Percentiles rank a stretch among this genome's conserved stretches.
These are phyloP conservation scores for Galeopsis tetrahit DNA, from an alignment of 257 asterid genomes.

Conservation along the genomic window DNA sequence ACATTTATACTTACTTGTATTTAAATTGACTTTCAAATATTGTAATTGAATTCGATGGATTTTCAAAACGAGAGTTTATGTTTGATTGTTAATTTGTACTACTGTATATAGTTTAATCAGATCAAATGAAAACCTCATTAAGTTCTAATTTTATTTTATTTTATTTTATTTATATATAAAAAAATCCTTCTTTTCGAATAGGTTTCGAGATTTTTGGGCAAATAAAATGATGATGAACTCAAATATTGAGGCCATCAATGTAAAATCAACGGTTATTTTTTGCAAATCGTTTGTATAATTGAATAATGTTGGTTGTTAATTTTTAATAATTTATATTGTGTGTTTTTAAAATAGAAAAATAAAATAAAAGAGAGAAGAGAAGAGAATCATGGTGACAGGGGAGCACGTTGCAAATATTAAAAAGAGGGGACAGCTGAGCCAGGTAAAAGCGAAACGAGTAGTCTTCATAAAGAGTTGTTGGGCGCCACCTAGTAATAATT, in stretches of 20 bases:
- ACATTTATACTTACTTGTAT: too few species aligned
- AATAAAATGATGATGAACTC: not conserved
- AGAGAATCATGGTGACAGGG: slow-evolving; percentile 38
- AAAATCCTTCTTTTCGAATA: not conserved
- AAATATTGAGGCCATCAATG: not conserved
- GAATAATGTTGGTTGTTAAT: not conserved
- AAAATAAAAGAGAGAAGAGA: slow-evolving; percentile 1
- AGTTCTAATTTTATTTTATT: not conserved
- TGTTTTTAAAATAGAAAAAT: not conserved
- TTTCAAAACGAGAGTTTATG: too few species aligned
- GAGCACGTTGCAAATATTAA: slow-evolving; percentile 38
- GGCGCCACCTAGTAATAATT: slow-evolving; percentile 30
- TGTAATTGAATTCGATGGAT: too few species aligned
- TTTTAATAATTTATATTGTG: not conserved
- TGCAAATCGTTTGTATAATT: not conserved
- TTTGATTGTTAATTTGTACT: too few species aligned
- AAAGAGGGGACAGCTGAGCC: slow-evolving; percentile 1
- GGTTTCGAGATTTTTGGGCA: not conserved
- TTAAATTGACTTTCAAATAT: too few species aligned
- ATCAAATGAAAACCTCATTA: too few species aligned
- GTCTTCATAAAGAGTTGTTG: slow-evolving; percentile 15
- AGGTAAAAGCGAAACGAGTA: slow-evolving; percentile 13
- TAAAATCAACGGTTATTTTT: slow-evolving; percentile 11
- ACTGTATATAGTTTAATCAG: too few species aligned
- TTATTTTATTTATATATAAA: too few species aligned